Base-by-base conservation (phyloP, 176 grass and related monocot species). In the Juncus effusus region DNA sequence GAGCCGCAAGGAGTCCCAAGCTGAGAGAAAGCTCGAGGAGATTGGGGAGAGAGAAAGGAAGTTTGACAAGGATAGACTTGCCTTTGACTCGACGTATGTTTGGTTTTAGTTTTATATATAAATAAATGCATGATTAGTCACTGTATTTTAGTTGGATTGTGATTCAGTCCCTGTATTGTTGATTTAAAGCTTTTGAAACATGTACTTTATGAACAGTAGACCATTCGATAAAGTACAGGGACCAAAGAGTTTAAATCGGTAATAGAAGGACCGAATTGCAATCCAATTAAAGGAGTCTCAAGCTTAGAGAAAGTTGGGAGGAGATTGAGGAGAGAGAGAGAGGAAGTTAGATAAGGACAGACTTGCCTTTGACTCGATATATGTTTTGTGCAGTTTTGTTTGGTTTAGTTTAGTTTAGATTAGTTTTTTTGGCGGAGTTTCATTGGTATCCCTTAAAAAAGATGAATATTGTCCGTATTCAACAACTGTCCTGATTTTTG, bases 261-360 rank as follows among this genome's bases (percentile, higher is more conserved):
- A 28, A 28, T 28, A 28, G 19, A 28, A 28, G 19, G 19, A 28
- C 19, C 19, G 19, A 28, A 28, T 28, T 28, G 19, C 19, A 28
- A 28, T 28, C 19, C 19, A 28, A 1, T 28, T 28, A 28, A 97
- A 86, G 72, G 92, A 77, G 55, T 92, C 88, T 38, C 88, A 97
- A 56, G 83, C 83, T 67, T 83, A 92, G 38, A 74, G 82, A 10
- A 90, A 86, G 76, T 79, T 97, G 19, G 54, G 94, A 93, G 55
- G 94, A 97, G 51, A 66, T 73, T 19, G 19, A 28, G 82, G 89
- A 68, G 72, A 78, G 55, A 88, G 82, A n/a, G 82, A 97, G 47
- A 85, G 80, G 58, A 89, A 90, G 62, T 60, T 97, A 64, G 82
- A 92, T 72, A 97, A 86, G 75, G 94, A 92, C 53, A 86, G 86